Evolutionary conservation across 345 rosid genomes (phyloP), one percentile per base, ranked within the genome.

Genomic region (Trapa incisa): DNA sequence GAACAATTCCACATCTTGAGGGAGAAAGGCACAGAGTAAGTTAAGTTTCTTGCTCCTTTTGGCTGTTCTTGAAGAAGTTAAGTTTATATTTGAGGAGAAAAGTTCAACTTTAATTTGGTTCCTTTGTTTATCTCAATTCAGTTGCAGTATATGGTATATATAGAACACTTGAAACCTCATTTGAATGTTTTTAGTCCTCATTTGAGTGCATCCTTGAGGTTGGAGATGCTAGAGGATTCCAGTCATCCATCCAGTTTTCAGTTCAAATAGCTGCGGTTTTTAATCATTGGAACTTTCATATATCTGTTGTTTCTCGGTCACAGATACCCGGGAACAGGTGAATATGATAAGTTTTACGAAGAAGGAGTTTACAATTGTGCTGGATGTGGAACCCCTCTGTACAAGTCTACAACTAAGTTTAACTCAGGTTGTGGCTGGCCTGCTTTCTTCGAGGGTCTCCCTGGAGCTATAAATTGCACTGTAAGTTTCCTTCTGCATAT

Each of bases 341-440:
- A 84, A 77, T 93, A 91, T 67, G 79, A 93, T 87, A 91, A 87
- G 73, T 75, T 63, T 60, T 86, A 33, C 14, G 83, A 78, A 56
- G 96, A 88, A 38, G 97, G 99, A 48, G 74, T 83, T 72, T 93
- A 87, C 58, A 66, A 47, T 1, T 90, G 98, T 79, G 88, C 96
- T 62, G 96, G 95, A 68, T 93, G 98, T 66, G 89, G 83, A 37
- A 84, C 92, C 77, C 96, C 97, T 52, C 91, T 93, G 0, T 88
- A 93, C 76, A 82, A 37, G 53, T 93, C 98, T 29, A 77, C 86
- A 13, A 88, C 92, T 37, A 93, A 93, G 64, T 93, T 93, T 35
- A 71, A 91, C 54, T 87, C 95, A 1, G 88, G 95, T 47, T 87
- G 95, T 58, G 96, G 97, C 62, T 93, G 92, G 97, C 99, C 97